Base-by-base conservation (phyloP, 2,329 filamentous ascomycete species). In the Aspergillus transmontanensis region DNA sequence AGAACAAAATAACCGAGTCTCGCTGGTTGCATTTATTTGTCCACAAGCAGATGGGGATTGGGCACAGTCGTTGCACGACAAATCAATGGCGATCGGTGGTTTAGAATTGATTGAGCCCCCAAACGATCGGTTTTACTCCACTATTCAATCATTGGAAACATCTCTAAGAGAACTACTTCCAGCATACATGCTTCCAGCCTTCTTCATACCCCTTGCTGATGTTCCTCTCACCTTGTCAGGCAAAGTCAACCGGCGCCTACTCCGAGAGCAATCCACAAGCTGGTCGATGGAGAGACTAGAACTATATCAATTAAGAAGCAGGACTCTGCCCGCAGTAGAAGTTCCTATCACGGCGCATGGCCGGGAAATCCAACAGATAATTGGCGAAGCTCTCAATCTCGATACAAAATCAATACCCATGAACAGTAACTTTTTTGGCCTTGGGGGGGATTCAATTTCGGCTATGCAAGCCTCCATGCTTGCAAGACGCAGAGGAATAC, bases 381-480 rank as follows among this genome's bases (percentile, higher is more conserved):
- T 67, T 14, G 36, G 62, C 4, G 54, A 65, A 19, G 51, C 21
- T 5, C 21, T 48, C 6, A 26, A 26, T 6, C 9, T 23, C 4
- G 45, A 48, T 23, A 23, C 9, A 1, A 14, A n/a, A 16, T 23
- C 63, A 16, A 63, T 74, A 54, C 64, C 66, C 9, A 16, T 71
- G 26, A 64, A 67, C 12, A 60, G 68, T 23, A 68, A 57, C 39
- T 81, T 81, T 60, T 68, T 80, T 7, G 74, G 73, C 6, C 62
- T 80, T 4, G 78, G 79, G 28, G 79, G 79, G 45, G 79, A 81
- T 64, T 79, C 77, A 2, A 79, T 81, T 50, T 77, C 77, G 55
- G 78, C 79, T 1, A 81, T 81, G 79, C 56, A 72, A 71, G 58
- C 60, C 6, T 21, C 11, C 5, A 21, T 21, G n/a, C n/a, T 46